A percentile compares a stretch with the other conserved stretches of the same genome.
Evolutionary conservation across 2,329 filamentous ascomycete genomes (phyloP).

Genomic region (Fusarium redolens): DNA sequence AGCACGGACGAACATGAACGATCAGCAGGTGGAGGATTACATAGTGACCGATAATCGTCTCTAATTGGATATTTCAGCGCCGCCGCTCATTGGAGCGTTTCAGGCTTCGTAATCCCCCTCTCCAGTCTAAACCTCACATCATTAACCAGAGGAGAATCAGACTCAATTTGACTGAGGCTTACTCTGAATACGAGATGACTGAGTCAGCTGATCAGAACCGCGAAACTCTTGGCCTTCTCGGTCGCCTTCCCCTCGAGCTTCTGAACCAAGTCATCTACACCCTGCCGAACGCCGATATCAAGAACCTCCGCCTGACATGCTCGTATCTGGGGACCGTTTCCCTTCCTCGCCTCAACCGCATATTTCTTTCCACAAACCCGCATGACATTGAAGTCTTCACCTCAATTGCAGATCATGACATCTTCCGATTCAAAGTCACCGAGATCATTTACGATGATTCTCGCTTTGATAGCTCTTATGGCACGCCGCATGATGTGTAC

Average conservation of each 20-base stretch:
- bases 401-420: slow-evolving; percentile 23
- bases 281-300: slow-evolving; percentile 11
- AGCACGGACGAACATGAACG: too few relatives aligned
- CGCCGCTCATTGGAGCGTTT: not conserved
- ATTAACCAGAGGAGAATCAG: not conserved
- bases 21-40: too few relatives aligned
- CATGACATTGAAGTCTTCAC: slow-evolving; percentile 33
- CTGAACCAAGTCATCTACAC: not conserved
- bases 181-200: fast-evolving
- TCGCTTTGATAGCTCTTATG: not conserved
- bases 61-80: not conserved
- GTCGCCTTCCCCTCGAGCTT: not conserved
- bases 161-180: not conserved
- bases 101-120: not conserved
- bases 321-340: not conserved
- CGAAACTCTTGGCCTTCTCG: fast-evolving
- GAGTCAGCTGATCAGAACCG: fast-evolving
- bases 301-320: slow-evolving; percentile 14
- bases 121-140: not conserved
- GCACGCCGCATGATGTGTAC: not conserved
- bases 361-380: slow-evolving; percentile 34
- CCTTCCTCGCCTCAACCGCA: not conserved
- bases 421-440: slow-evolving; percentile 8
- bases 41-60: not conserved
- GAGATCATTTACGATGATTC: slow-evolving; percentile 41